Evolutionary conservation across 371 early-diverging fungal species (phyloP).

Genomic region (Thermomucor indicae-seudaticae): DNA sequence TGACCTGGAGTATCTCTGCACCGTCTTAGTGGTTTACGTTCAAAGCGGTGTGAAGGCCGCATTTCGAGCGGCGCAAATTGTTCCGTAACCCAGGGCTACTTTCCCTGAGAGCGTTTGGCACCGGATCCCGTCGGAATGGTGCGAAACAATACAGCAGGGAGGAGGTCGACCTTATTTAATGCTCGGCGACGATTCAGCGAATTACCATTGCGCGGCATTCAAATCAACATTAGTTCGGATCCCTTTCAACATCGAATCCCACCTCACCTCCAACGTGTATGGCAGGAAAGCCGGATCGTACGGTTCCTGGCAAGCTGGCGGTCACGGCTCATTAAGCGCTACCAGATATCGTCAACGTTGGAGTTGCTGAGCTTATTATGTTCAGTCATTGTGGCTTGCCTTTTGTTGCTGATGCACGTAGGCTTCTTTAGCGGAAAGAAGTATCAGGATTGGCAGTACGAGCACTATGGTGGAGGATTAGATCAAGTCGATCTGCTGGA

Average conservation of each 20-base stretch:
- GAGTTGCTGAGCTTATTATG: constrained; percentile 11
- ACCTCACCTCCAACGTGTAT: constrained; percentile 37
- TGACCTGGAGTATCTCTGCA: too few relatives aligned
- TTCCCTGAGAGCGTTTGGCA: too few relatives aligned
- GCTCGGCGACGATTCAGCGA: too few relatives aligned
- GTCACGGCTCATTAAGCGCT: constrained; percentile 21
- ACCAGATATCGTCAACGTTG: constrained; percentile 17
- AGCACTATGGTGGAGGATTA: constrained; percentile 14
- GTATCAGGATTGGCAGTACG: constrained; percentile 41
- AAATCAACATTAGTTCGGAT: constrained; percentile 50
- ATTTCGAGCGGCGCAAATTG: too few relatives aligned
- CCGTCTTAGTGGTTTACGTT: too few relatives aligned
- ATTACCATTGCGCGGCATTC: constrained; percentile 35
- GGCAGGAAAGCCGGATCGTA: constrained; percentile 41
- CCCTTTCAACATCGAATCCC: constrained; percentile 50
- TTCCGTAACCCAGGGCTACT: too few relatives aligned
- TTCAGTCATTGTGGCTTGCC: constrained; percentile 11
- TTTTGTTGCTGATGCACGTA: constrained; percentile 33
- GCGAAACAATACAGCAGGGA: too few relatives aligned
- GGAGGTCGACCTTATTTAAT: too few relatives aligned
- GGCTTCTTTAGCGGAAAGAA: constrained; percentile 46
- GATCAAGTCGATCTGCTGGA: constrained; percentile 38
- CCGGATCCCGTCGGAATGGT: too few relatives aligned
- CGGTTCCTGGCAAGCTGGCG: constrained; percentile 11
- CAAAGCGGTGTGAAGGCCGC: too few relatives aligned